Evolutionary conservation across 805 yeast species (phyloP).

Genomic region (Cyberlindnera nakhonratchasimensis): DNA sequence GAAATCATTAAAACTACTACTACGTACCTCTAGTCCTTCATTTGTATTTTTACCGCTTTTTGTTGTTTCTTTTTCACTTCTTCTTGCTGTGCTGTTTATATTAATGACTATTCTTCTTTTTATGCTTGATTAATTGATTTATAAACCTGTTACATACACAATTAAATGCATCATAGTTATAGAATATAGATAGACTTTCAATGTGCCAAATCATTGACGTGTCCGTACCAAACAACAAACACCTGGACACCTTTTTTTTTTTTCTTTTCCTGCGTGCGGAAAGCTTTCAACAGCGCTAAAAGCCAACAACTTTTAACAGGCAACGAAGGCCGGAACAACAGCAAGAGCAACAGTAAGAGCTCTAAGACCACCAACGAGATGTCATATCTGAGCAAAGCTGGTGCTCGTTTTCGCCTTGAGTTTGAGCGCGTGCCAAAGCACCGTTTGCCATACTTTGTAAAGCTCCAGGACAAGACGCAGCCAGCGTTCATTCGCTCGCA

Average conservation of each 20-base stretch:
- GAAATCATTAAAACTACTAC: too few species aligned
- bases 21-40: neutral
- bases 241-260: conserved; percentile 2
- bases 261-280: neutral
- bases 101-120: neutral
- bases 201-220: too few species aligned
- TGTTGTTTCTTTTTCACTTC: neutral
- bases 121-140: neutral
- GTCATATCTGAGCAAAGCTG: conserved; percentile 35
- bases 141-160: neutral
- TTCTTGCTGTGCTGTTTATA: neutral
- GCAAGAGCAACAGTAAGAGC: too few species aligned
- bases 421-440: conserved; percentile 31
- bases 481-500: conserved; percentile 37
- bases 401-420: conserved; percentile 34
- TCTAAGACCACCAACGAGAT: conserved; percentile 3
- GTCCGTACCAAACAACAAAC: neutral
- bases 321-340: too few species aligned
- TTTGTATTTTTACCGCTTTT: neutral
- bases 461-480: conserved; percentile 29
- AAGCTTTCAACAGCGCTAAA: neutral
- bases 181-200: too few species aligned
- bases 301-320: neutral
- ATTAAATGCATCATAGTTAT: too few species aligned
- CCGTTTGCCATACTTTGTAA: conserved; percentile 29